Base-by-base conservation (phyloP, 2,329 filamentous ascomycete genomes). In the Calonectria crousiana region DNA sequence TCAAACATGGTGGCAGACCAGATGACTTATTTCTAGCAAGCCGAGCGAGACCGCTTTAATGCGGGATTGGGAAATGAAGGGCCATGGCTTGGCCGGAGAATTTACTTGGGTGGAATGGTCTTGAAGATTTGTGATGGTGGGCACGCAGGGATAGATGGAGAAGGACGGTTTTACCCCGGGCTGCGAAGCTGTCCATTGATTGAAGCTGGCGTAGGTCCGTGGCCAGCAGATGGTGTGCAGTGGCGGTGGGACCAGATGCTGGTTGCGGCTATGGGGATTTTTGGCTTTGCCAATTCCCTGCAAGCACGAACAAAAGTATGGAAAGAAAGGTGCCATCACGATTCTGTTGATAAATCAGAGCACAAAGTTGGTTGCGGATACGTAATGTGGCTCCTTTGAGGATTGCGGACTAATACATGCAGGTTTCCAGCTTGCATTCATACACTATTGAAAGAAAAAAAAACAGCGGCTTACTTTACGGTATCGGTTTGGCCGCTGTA, bases 1-100 rank as follows among this genome's bases (percentile, higher is more conserved):
- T 62, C 26, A 18, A 38, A 23, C 56, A 41, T 28, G 14, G 26
- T 47, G 44, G 20, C 49, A 65, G n/a, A 20, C 41, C 67, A 62
- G 23, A 41, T 73, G 71, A 70, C 71, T 53, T 62, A 26, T 20
- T 9, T 52, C 36, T 51, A 30, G 52, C 49, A 67, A 34, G 67
- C 69, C 60, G 32, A 36, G 41, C 28, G 52, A 52, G 20, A 34
- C 67, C 67, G 60, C 71, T 73, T 69, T 62, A 9, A 62, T 41
- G 56, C 56, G 23, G 67, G 67, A 73, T 69, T 62, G 56, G 23
- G 56, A 62, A 62, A 62, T 41, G 34, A 62, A 36, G 38, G 36
- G 26, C 34, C 13, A 62, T 62, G 56, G 56, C 56, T 47, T 58
- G 38, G 38, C 49, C 66, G 71, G 67, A 51, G 67, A 70, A 67